Percentiles rank a stretch among this genome's conserved stretches.
These are phyloP conservation scores for Yarrowia sp. DNA, from an alignment of 805 yeast genomes.

Conservation along the genomic window DNA sequence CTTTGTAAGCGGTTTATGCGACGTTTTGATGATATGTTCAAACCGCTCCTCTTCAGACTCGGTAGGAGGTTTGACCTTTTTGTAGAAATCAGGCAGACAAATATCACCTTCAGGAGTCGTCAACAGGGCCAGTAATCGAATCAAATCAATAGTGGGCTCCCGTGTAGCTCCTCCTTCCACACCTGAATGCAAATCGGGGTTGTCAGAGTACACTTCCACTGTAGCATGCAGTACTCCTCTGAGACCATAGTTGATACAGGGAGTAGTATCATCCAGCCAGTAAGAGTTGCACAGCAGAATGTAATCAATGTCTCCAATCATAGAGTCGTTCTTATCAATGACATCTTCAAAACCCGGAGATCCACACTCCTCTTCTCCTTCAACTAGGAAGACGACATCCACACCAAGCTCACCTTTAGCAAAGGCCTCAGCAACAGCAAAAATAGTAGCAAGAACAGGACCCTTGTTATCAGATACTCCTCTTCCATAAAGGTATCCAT, in stretches of 20 bases:
- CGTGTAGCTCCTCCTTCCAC: slow-evolving; percentile 89
- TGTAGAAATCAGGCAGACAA: slow-evolving; percentile 66
- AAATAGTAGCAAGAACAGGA: slow-evolving; percentile 81
- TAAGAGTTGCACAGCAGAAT: slow-evolving; percentile 84
- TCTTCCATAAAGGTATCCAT: slow-evolving; percentile 86
- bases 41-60: slow-evolving; percentile 60
- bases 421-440: slow-evolving; percentile 73
- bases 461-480: slow-evolving; percentile 97
- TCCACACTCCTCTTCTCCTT: slow-evolving; percentile 96
- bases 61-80: slow-evolving; percentile 58
- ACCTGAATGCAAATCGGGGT: slow-evolving; percentile 92
- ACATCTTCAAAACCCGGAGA: slow-evolving; percentile 70
- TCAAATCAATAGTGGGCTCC: slow-evolving; percentile 86
- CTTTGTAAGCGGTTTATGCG: slow-evolving; percentile 29
- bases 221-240: slow-evolving; percentile 85
- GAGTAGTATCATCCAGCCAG: slow-evolving; percentile 87
- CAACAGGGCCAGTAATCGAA: slow-evolving; percentile 66
- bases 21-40: slow-evolving; percentile 53
- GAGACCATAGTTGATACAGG: slow-evolving; percentile 91
- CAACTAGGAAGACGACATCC: slow-evolving; percentile 80
- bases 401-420: slow-evolving; percentile 52
- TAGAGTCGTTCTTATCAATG: slow-evolving; percentile 83
- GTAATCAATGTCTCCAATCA: slow-evolving; percentile 85
- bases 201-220: slow-evolving; percentile 66
- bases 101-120: slow-evolving; percentile 56